These are phyloP conservation scores for Thelonectria blattea DNA, from an alignment of 2,329 filamentous ascomycete genomes.

Conservation along the genomic window DNA sequence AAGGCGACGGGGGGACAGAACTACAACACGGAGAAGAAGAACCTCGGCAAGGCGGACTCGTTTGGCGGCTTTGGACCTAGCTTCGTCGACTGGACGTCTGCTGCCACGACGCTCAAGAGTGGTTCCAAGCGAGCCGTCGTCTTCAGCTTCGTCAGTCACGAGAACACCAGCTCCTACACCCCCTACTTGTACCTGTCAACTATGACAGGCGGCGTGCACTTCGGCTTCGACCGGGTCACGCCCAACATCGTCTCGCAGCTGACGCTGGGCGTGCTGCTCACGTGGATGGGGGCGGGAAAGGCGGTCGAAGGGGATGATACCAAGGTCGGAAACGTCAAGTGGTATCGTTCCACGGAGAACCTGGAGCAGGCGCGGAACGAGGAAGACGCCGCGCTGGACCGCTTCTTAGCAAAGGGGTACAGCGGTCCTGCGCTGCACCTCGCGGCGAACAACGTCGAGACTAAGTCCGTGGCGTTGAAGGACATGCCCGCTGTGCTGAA, in stretches of 20 bases:
- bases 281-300: constrained; percentile 32
- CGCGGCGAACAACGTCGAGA: constrained; percentile 11
- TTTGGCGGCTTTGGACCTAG: constrained; percentile 43
- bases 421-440: neutral
- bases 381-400: neutral
- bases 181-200: constrained; percentile 51
- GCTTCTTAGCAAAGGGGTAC: constrained; percentile 10
- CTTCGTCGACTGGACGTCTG: constrained; percentile 54
- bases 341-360: constrained; percentile 22
- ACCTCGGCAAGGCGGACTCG: constrained; percentile 16
- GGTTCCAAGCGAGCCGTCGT: constrained; percentile 49
- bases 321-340: constrained; percentile 16
- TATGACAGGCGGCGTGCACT: constrained; percentile 49
- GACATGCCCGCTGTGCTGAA: constrained; percentile 36
- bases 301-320: constrained; percentile 15
- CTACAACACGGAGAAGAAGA: constrained; percentile 37
- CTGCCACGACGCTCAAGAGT: constrained; percentile 41
- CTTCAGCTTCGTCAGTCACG: constrained; percentile 48
- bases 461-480: constrained; percentile 25
- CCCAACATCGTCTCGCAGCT: constrained; percentile 47
- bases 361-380: constrained; percentile 24
- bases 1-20: constrained; percentile 39
- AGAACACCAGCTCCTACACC: constrained; percentile 29
- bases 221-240: constrained; percentile 38
- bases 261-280: constrained; percentile 42